These are phyloP conservation scores for Castanea sativa DNA, from an alignment of 306 rosid species.

Conservation along the genomic window DNA sequence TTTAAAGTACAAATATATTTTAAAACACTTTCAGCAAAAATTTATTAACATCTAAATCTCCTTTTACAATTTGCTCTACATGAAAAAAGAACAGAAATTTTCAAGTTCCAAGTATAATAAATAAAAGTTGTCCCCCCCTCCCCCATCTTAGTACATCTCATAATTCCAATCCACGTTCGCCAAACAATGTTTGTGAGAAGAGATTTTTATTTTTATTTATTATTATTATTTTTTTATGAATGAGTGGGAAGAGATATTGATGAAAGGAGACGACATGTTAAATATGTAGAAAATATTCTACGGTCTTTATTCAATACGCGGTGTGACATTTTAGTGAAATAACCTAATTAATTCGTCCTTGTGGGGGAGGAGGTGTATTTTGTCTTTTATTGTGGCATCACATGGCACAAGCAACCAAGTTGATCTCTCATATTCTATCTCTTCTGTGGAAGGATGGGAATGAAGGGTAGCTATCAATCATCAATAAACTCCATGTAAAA, in stretches of 20 bases:
- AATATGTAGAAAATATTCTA: not conserved
- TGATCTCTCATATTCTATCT: constrained; percentile 27
- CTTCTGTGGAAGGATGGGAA: constrained; percentile 28
- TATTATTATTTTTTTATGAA: too few species aligned
- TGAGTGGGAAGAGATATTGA: not conserved
- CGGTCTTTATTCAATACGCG: not conserved
- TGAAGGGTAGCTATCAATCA: constrained; percentile 35
- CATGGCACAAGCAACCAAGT: constrained; percentile 38
- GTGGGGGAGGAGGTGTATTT: constrained; percentile 22
- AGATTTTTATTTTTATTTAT: too few species aligned
- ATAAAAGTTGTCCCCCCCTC: too few species aligned
- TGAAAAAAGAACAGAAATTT: not conserved
- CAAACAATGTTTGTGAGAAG: not conserved
- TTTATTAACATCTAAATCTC: not conserved
- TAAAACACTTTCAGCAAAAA: too few species aligned
- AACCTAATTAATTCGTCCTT: constrained; percentile 23
- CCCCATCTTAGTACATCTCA: not conserved
- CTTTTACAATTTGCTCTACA: not conserved
- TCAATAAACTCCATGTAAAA: constrained; percentile 25
- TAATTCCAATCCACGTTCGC: not conserved
- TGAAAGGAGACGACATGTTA: not conserved
- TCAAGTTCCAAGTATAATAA: not conserved
- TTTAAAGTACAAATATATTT: too few species aligned
- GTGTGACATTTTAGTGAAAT: constrained; percentile 2
- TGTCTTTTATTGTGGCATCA: constrained; percentile 40